These are phyloP conservation scores for Physaria fendleri DNA, from an alignment of 345 rosid species.

Conservation along the genomic window DNA sequence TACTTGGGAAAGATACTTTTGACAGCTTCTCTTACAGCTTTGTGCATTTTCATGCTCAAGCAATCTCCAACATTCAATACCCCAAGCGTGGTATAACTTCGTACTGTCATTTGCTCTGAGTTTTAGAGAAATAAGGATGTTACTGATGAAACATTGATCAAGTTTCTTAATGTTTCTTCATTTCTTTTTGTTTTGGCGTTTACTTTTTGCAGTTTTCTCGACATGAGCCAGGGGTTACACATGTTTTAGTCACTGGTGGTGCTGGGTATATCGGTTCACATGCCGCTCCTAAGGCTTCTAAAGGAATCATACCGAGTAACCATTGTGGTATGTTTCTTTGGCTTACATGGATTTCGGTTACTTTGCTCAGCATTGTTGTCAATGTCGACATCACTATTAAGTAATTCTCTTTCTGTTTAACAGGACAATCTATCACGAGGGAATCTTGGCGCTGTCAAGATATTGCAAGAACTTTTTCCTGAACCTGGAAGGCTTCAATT, in stretches of 20 bases:
- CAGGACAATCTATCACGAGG: conserved; percentile 73
- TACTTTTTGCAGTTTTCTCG: conserved; percentile 30
- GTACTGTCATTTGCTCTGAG: neutral
- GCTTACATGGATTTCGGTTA: neutral
- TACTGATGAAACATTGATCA: neutral
- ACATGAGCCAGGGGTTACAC: conserved; percentile 47
- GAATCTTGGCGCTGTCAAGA: conserved; percentile 52
- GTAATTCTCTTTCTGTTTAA: neutral
- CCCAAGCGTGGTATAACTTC: conserved; percentile 52
- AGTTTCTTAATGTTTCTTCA: neutral
- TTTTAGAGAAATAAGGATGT: neutral
- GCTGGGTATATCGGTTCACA: conserved; percentile 82
- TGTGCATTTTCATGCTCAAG: conserved; percentile 89
- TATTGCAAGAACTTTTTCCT: conserved; percentile 48
- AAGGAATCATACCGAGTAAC: conserved; percentile 65
- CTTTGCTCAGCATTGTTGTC: neutral
- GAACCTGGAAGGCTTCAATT: conserved; percentile 66
- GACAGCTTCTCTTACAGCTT: conserved; percentile 77
- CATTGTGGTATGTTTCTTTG: conserved; percentile 42
- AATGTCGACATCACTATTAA: neutral
- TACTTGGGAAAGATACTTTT: conserved; percentile 63
- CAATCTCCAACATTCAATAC: conserved; percentile 65
- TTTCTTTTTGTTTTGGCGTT: neutral
- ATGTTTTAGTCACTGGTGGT: conserved; percentile 74
- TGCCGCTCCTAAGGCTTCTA: conserved; percentile 55